Evolutionary conservation across 1,139 yeast genomes (phyloP).

Genomic region (Yamadazyma aaseri): DNA sequence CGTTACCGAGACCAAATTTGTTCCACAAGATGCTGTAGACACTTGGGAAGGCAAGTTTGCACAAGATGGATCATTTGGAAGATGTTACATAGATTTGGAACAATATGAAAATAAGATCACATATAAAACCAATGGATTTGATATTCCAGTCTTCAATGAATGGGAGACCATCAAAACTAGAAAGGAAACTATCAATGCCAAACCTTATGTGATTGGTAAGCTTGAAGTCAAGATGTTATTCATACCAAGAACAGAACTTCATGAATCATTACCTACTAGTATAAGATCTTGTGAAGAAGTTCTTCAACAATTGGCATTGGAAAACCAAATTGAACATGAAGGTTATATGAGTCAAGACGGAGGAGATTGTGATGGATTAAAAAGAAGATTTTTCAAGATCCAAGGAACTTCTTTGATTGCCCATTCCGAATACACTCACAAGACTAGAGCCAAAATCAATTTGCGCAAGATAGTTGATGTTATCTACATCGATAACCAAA

Average conservation of each 20-base stretch:
- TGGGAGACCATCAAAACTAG: slow-evolving; percentile 59
- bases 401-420: slow-evolving; percentile 63
- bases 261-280: slow-evolving; percentile 65
- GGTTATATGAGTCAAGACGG: slow-evolving; percentile 78
- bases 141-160: slow-evolving; percentile 71
- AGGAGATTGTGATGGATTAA: slow-evolving; percentile 67
- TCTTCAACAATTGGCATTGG: slow-evolving; percentile 45
- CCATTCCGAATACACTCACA: slow-evolving; percentile 59
- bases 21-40: slow-evolving; percentile 52
- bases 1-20: slow-evolving; percentile 53
- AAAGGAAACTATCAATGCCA: slow-evolving; percentile 27
- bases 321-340: slow-evolving; percentile 39
- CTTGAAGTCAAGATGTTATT: slow-evolving; percentile 73
- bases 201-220: slow-evolving; percentile 66
- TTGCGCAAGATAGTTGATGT: slow-evolving; percentile 58
- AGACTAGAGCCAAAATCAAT: slow-evolving; percentile 67
- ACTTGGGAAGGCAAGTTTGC: slow-evolving; percentile 62
- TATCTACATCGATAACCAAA: slow-evolving; percentile 48
- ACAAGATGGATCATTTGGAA: slow-evolving; percentile 84
- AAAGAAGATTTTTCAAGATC: slow-evolving; percentile 61
- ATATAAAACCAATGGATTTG: slow-evolving; percentile 52
- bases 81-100: slow-evolving; percentile 64
- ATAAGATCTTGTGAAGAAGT: slow-evolving; percentile 58
- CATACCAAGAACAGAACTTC: slow-evolving; percentile 55
- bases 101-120: slow-evolving; percentile 56